Conservation (phyloP, 352 stramenopile species). For the Thalassiosira exigua region DNA sequence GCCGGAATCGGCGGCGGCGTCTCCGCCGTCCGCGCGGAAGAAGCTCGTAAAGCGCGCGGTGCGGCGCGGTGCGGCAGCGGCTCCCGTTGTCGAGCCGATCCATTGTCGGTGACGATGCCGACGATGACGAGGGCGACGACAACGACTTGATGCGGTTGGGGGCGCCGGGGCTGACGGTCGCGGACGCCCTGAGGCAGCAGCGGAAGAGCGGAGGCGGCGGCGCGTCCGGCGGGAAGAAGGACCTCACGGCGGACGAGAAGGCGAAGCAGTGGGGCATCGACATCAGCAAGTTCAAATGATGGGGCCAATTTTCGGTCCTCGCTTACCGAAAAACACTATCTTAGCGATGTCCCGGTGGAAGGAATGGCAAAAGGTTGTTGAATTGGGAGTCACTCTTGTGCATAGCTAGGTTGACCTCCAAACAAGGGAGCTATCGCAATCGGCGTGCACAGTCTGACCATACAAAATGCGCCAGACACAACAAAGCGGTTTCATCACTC, state of each 20-base stretch:
- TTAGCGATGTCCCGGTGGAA: no score
- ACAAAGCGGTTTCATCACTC: no score
- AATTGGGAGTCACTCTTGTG: no score
- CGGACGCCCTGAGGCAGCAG: constrained; percentile 54
- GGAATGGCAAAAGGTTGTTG: no score
- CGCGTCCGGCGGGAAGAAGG: constrained; percentile 22
- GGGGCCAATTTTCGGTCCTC: background rate
- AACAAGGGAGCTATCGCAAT: no score
- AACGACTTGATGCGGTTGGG: constrained; percentile 41
- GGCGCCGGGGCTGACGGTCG: constrained; percentile 58
- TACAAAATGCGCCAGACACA: no score
- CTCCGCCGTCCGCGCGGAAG: constrained; percentile 2
- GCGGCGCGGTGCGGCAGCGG: constrained; percentile 41
- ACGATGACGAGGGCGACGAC: constrained; percentile 59
- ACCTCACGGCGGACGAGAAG: constrained; percentile 38
- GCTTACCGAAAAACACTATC: no score
- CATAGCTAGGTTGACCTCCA: no score
- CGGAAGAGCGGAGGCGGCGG: constrained; percentile 25
- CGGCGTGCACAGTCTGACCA: no score
- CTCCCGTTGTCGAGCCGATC: constrained; percentile 18
- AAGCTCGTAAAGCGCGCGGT: background rate
- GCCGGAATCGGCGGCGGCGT: constrained; percentile 22
- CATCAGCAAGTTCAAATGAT: constrained; percentile 62
- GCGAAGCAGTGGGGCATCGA: constrained; percentile 72
- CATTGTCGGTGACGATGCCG: constrained; percentile 17